A percentile compares a stretch with the other conserved stretches of the same genome.
Conservation (phyloP, 2,329 filamentous ascomycete species). For the Hypoxylon sp. region DNA sequence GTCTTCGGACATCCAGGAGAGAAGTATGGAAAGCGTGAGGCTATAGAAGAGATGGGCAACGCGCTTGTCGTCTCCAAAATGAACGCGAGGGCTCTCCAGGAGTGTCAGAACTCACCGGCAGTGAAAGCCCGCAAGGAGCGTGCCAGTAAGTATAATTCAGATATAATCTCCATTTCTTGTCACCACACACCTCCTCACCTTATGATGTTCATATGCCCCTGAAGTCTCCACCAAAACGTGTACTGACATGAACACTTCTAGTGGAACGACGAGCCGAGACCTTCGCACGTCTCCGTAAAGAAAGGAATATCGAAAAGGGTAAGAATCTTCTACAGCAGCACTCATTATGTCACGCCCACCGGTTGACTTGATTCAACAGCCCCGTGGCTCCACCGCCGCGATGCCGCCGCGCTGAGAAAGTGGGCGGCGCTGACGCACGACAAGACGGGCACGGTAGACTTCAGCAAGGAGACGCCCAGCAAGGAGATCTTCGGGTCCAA, state of each 20-base stretch:
- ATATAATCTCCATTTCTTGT: background rate
- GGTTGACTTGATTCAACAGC: slow-evolving; percentile 36
- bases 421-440: slow-evolving; percentile 59
- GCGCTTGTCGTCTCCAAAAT: slow-evolving; percentile 52
- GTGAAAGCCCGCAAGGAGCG: slow-evolving; percentile 58
- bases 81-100: slow-evolving; percentile 55
- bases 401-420: slow-evolving; percentile 56
- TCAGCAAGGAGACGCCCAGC: slow-evolving; percentile 53
- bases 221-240: background rate
- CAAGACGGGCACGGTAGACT: slow-evolving; percentile 54
- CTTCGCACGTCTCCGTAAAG: slow-evolving; percentile 57
- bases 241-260: slow-evolving; percentile 18
- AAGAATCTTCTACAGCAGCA: slow-evolving; percentile 17
- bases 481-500: slow-evolving; percentile 59
- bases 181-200: background rate
- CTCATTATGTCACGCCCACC: background rate
- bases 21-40: slow-evolving; percentile 48
- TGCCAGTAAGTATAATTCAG: slow-evolving; percentile 48
- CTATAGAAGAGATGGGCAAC: slow-evolving; percentile 49
- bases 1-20: slow-evolving; percentile 53
- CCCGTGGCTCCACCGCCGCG: slow-evolving; percentile 54
- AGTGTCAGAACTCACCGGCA: slow-evolving; percentile 58
- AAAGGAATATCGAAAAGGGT: slow-evolving; percentile 51
- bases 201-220: background rate
- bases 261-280: slow-evolving; percentile 58